phyloP scores from a whole-genome alignment of 371 early-diverging fungal species.

The Fennellomyces sp. region DNA sequence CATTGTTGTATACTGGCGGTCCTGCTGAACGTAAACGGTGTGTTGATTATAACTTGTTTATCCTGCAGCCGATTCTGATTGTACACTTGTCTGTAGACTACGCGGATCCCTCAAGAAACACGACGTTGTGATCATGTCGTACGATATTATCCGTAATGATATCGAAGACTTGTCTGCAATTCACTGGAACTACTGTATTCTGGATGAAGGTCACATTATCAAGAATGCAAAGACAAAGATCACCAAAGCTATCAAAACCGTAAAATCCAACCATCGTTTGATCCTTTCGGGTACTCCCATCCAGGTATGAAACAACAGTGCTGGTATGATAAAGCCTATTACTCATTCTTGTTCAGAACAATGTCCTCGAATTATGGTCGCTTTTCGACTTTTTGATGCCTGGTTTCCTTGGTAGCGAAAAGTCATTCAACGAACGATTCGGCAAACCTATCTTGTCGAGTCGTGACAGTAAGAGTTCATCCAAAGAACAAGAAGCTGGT shows the following conservation, averaged over 20 bases:
- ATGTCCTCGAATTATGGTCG: slow-evolving; percentile 97
- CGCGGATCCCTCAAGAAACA: slow-evolving; percentile 49
- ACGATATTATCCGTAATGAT: slow-evolving; percentile 97
- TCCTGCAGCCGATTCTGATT: background rate
- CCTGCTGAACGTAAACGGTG: slow-evolving; percentile 76
- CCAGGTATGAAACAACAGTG: slow-evolving; percentile 54
- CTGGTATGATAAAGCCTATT: background rate
- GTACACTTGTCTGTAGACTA: slow-evolving; percentile 22
- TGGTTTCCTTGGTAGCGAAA: slow-evolving; percentile 92
- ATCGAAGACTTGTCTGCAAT: slow-evolving; percentile 77
- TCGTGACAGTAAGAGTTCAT: slow-evolving; percentile 86
- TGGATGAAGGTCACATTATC: slow-evolving; percentile 99
- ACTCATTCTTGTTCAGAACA: slow-evolving; percentile 64
- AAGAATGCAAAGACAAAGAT: slow-evolving; percentile 96
- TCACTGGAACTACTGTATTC: slow-evolving; percentile 94
- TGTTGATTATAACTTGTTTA: slow-evolving; percentile 14
- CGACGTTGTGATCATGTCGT: slow-evolving; percentile 93
- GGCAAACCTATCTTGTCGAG: slow-evolving; percentile 91
- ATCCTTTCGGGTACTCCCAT: slow-evolving; percentile 99
- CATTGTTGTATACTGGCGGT: slow-evolving; percentile 85
- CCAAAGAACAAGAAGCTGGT: slow-evolving; percentile 83
- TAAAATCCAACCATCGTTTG: slow-evolving; percentile 86
- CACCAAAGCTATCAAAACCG: slow-evolving; percentile 85
- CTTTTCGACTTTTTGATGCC: slow-evolving; percentile 99
- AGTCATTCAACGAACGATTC: slow-evolving; percentile 85